Evolutionary conservation across 805 yeast genomes (phyloP).

Genomic region (Lipomyces sp.): DNA sequence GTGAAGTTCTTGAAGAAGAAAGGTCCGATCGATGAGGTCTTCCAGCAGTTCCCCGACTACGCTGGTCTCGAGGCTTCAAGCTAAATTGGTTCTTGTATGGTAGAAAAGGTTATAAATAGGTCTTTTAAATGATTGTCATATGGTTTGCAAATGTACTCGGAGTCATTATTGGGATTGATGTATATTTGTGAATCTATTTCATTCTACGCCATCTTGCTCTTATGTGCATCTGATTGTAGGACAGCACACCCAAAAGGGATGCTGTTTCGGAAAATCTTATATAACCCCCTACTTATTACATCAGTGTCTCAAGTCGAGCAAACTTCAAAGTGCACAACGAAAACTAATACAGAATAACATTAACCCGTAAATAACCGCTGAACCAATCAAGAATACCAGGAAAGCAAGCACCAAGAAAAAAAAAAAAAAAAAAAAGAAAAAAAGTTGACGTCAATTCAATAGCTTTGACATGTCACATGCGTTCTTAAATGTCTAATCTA

Average conservation of each 20-base stretch:
- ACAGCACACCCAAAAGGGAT: background rate
- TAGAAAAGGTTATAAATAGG: background rate
- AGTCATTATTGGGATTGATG: constrained; percentile 3
- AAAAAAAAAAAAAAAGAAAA: background rate
- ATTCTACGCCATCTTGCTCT: background rate
- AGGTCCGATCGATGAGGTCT: constrained; percentile 82
- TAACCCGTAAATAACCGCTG: background rate
- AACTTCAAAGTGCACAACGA: background rate
- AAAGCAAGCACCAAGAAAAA: background rate
- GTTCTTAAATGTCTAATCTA: background rate
- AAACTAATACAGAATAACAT: background rate
- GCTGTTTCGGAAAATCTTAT: background rate
- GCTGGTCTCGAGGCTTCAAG: constrained; percentile 34
- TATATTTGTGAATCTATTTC: background rate
- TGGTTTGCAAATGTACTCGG: constrained; percentile 4
- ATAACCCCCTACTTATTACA: background rate
- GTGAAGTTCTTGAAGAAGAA: constrained; percentile 97
- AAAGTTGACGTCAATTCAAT: background rate
- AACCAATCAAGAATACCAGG: background rate
- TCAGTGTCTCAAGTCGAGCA: background rate
- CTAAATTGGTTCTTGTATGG: background rate
- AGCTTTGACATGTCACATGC: background rate
- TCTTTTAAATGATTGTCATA: background rate
- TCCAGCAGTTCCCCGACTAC: constrained; percentile 38
- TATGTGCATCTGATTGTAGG: background rate